These are phyloP conservation scores for Cystobasidium onofrii DNA, from an alignment of 768 basidiomycete genomes.

Conservation along the genomic window DNA sequence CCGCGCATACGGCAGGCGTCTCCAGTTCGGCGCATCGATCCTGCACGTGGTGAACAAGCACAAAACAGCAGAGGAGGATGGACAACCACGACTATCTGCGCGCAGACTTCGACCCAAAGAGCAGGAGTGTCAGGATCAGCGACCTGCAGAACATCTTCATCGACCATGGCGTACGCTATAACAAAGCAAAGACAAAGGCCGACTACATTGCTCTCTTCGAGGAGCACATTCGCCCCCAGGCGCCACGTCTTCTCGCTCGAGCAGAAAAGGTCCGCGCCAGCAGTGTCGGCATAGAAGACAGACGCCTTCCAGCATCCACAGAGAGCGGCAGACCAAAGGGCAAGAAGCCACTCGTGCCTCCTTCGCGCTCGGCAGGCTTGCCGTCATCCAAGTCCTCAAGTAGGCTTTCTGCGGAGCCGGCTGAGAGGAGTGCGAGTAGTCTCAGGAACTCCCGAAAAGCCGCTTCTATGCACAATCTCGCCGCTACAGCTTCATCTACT, in stretches of 20 bases:
- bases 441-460: conserved; percentile 10
- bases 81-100: background rate
- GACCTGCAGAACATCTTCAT: conserved; percentile 20
- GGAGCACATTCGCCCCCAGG: conserved; percentile 17
- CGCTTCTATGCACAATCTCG: conserved; percentile 26
- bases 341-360: conserved; percentile 6
- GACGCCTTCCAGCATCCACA: background rate
- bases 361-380: background rate
- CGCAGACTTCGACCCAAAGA: conserved; percentile 17
- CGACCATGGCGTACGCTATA: background rate
- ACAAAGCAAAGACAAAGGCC: conserved; percentile 7
- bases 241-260: background rate
- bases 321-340: background rate
- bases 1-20: too few species aligned
- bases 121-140: conserved; percentile 4
- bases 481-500: background rate
- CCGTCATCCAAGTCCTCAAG: background rate
- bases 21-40: background rate
- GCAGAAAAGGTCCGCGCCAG: conserved; percentile 16
- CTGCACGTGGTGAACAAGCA: background rate
- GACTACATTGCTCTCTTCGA: conserved; percentile 7
- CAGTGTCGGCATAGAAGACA: conserved; percentile 27
- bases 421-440: background rate
- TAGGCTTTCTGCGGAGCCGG: background rate
- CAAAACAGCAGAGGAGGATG: background rate